phyloP scores from a whole-genome alignment of 768 basidiomycete species.

The Suillus spraguei region DNA sequence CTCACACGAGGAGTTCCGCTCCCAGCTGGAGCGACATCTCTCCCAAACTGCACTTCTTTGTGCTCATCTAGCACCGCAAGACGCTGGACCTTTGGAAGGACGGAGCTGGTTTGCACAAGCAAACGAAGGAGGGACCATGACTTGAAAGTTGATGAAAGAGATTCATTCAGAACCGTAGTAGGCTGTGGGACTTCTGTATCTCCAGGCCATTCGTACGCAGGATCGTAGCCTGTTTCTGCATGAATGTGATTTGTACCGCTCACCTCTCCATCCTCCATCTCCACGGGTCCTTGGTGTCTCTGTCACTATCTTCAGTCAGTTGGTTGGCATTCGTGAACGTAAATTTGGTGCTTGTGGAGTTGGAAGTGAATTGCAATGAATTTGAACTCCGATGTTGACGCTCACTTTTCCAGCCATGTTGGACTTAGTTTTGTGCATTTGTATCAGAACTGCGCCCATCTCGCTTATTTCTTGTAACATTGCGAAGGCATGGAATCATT shows the following conservation, averaged over 20 bases:
- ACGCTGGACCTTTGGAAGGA: slow-evolving; percentile 52
- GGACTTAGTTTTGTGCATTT: neutral
- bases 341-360: slow-evolving; percentile 6
- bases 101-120: slow-evolving; percentile 36
- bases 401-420: neutral
- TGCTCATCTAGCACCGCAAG: slow-evolving; percentile 67
- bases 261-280: slow-evolving; percentile 22
- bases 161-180: slow-evolving; percentile 12
- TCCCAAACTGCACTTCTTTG: slow-evolving; percentile 70
- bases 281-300: slow-evolving; percentile 8
- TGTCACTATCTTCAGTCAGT: neutral
- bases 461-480: slow-evolving; percentile 1
- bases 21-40: slow-evolving; percentile 59
- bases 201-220: slow-evolving; percentile 64
- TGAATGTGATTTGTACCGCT: slow-evolving; percentile 7
- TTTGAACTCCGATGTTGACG: slow-evolving; percentile 18
- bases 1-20: slow-evolving; percentile 63
- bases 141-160: slow-evolving; percentile 26
- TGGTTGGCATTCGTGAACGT: slow-evolving; percentile 4
- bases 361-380: neutral
- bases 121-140: slow-evolving; percentile 38
- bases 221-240: slow-evolving; percentile 41
- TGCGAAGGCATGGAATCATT: slow-evolving; percentile 46
- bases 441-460: no score
- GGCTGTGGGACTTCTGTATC: slow-evolving; percentile 20